Conservation (phyloP, 2,329 filamentous ascomycete species). For the Tolypocladium tundrense region DNA sequence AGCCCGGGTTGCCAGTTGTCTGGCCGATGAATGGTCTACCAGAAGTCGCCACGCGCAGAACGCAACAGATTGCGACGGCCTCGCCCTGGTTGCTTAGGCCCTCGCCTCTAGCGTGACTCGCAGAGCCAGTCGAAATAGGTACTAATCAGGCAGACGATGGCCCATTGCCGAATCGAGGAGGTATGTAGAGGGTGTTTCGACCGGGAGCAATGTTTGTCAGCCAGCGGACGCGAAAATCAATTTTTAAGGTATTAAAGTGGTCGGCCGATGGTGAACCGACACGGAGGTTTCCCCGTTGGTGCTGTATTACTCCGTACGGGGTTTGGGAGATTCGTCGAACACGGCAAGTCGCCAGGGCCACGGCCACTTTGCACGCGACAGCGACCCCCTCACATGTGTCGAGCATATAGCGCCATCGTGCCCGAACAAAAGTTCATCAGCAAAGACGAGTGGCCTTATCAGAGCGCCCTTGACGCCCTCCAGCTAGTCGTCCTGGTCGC, state of each 20-base stretch:
- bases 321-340: neutral
- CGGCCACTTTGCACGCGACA: neutral
- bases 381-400: neutral
- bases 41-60: neutral
- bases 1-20: neutral
- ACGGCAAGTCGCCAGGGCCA: neutral
- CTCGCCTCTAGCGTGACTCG: neutral
- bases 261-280: neutral
- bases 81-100: neutral
- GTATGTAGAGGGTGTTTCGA: neutral
- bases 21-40: neutral
- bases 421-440: neutral
- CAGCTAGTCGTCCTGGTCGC: neutral
- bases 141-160: neutral
- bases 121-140: neutral
- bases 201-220: neutral
- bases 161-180: neutral
- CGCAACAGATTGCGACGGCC: neutral
- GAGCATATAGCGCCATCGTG: neutral
- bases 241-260: neutral
- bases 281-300: neutral
- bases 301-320: neutral
- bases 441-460: neutral
- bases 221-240: neutral
- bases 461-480: neutral